A percentile compares a stretch with the other conserved stretches of the same genome.
Evolutionary conservation across 331 rosid genomes (phyloP).

Genomic region (Phaseolus coccineus): DNA sequence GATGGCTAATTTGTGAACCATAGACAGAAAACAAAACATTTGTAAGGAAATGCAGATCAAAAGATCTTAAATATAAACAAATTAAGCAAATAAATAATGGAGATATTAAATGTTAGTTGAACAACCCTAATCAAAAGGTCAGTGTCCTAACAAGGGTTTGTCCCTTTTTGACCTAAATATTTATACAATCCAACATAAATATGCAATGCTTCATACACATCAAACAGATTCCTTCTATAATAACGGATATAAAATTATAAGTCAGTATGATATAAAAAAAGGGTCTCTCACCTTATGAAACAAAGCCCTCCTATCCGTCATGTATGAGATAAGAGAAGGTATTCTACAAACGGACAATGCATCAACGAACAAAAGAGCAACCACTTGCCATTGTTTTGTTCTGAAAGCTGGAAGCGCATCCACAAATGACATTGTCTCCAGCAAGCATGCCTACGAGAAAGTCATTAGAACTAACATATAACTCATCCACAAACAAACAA

Average conservation of each 20-base stretch:
- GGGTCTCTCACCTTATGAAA: conserved; percentile 71
- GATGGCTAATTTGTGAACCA: conserved; percentile 4
- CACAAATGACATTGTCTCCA: conserved; percentile 87
- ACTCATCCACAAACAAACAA: conserved; percentile 23
- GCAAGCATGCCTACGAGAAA: conserved; percentile 59
- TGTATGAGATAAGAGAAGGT: conserved; percentile 68
- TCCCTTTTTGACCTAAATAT: not conserved
- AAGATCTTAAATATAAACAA: not conserved
- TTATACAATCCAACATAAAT: conserved; percentile 10
- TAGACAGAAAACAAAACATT: not conserved
- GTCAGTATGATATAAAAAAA: conserved; percentile 6
- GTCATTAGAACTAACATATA: conserved; percentile 16
- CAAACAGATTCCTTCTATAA: conserved; percentile 20
- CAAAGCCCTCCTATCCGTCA: conserved; percentile 67
- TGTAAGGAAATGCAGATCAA: conserved; percentile 23
- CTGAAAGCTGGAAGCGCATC: conserved; percentile 90
- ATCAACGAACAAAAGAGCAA: conserved; percentile 79
- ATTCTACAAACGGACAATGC: conserved; percentile 84
- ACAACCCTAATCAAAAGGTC: conserved; percentile 20
- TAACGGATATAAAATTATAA: conserved; percentile 19
- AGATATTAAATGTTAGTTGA: conserved; percentile 12
- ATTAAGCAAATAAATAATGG: conserved; percentile 15
- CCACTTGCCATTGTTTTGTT: conserved; percentile 89
- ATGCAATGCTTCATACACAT: not conserved
- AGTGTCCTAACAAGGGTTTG: not conserved